A percentile compares a stretch with the other conserved stretches of the same genome.
These are phyloP conservation scores for Vanrija sp. DNA, from an alignment of 1,284 basidiomycete species.

Conservation along the genomic window DNA sequence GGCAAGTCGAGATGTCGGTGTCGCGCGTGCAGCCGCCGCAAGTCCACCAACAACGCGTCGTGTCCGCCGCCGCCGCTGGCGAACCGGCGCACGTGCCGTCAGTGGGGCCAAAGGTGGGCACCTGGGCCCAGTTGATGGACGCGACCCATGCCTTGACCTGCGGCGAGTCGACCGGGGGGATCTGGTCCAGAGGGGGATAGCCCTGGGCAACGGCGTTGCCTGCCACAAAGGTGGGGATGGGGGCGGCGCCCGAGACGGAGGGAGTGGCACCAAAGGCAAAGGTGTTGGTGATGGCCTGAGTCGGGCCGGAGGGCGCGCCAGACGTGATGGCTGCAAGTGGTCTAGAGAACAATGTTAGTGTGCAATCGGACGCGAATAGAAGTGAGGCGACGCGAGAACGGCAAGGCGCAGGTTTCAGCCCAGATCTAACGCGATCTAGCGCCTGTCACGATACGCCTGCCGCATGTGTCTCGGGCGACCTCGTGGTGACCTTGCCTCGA, in stretches of 20 bases:
- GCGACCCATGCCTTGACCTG: constrained; percentile 69
- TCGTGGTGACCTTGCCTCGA: too few relatives aligned
- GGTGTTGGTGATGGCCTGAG: constrained; percentile 52
- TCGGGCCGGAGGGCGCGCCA: constrained; percentile 61
- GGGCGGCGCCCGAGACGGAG: constrained; percentile 47
- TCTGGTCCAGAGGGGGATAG: constrained; percentile 67
- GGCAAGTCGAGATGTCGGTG: constrained; percentile 71
- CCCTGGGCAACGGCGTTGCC: constrained; percentile 23
- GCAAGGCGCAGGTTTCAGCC: background rate
- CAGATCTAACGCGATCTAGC: background rate
- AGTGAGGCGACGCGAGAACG: background rate
- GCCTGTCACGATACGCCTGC: background rate
- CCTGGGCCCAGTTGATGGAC: constrained; percentile 47
- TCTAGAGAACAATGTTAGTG: constrained; percentile 14
- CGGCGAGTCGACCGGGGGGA: constrained; percentile 63
- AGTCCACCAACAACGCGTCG: constrained; percentile 78
- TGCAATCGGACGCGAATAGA: background rate
- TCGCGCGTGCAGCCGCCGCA: constrained; percentile 71
- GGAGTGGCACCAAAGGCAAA: constrained; percentile 38
- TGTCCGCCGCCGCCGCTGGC: constrained; percentile 57
- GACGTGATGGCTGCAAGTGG: constrained; percentile 60
- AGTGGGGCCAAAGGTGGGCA: constrained; percentile 37
- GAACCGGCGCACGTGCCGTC: constrained; percentile 58
- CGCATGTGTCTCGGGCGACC: too few relatives aligned
- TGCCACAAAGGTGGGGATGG: constrained; percentile 38